These are phyloP conservation scores for Hypericum androsaemum DNA, from an alignment of 345 rosid species.

Conservation along the genomic window DNA sequence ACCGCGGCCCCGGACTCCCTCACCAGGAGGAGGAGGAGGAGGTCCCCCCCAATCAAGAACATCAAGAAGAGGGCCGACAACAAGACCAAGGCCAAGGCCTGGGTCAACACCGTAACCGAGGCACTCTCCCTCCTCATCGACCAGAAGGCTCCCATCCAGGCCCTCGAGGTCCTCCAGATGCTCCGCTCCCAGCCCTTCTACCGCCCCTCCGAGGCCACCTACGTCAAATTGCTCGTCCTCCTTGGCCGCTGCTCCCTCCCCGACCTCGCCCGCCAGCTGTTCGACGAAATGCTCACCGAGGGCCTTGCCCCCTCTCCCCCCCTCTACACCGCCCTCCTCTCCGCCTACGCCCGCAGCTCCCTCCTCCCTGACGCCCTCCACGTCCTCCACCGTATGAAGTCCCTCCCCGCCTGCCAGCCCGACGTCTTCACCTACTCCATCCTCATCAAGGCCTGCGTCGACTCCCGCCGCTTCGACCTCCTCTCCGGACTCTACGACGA, in stretches of 20 bases:
- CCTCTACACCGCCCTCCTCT: constrained; percentile 73
- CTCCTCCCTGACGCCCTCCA: constrained; percentile 64
- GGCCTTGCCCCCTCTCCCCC: constrained; percentile 60
- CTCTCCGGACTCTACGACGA: constrained; percentile 50
- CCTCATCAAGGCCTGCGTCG: constrained; percentile 64
- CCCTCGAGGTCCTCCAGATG: constrained; percentile 78
- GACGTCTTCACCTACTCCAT: constrained; percentile 74
- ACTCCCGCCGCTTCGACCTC: constrained; percentile 48
- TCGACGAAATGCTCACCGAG: constrained; percentile 70
- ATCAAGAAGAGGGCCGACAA: constrained; percentile 67
- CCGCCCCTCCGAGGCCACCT: constrained; percentile 71
- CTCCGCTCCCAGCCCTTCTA: constrained; percentile 62
- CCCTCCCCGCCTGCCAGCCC: constrained; percentile 63
- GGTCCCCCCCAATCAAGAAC: constrained; percentile 39
- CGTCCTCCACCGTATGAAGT: constrained; percentile 53
- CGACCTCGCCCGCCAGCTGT: constrained; percentile 49
- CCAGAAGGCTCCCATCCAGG: constrained; percentile 70
- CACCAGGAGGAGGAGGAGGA: constrained; percentile 18
- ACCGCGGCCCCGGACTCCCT: constrained; percentile 23
- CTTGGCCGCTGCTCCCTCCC: constrained; percentile 66
- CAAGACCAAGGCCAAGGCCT: constrained; percentile 53
- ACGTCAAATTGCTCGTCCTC: constrained; percentile 69
- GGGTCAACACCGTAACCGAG: constrained; percentile 79
- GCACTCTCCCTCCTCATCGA: constrained; percentile 58
- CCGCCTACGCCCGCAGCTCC: constrained; percentile 57